Evolutionary conservation across 805 yeast species (phyloP).

Genomic region (Saturnispora mendoncae): DNA sequence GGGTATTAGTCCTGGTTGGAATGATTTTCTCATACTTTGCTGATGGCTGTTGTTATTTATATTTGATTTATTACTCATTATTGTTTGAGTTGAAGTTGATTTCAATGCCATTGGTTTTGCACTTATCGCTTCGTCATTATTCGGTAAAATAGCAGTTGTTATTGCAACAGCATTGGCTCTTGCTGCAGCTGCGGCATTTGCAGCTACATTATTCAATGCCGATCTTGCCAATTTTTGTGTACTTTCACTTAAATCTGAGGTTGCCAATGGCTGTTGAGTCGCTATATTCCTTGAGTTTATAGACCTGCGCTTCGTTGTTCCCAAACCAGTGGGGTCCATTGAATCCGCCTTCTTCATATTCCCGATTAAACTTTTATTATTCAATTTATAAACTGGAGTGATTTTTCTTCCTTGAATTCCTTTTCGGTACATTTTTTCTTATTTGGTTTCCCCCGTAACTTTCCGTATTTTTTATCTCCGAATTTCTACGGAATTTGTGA

Average conservation of each 20-base stretch:
- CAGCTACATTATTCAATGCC: constrained; percentile 5
- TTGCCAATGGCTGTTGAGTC: too few species aligned
- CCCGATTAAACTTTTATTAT: neutral
- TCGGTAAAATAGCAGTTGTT: neutral
- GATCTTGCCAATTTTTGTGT: constrained; percentile 8
- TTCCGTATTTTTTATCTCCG: too few species aligned
- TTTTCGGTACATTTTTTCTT: too few species aligned
- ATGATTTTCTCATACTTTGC: neutral
- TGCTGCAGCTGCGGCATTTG: neutral
- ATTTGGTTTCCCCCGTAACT: neutral
- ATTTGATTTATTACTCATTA: neutral
- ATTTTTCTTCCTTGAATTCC: neutral
- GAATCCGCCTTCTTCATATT: neutral
- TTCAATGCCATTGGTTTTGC: constrained; percentile 1
- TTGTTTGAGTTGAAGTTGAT: constrained; percentile 2
- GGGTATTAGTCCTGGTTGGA: constrained; percentile 9
- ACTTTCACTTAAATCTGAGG: constrained; percentile 7
- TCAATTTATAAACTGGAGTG: neutral
- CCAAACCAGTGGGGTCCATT: neutral
- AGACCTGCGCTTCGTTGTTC: neutral
- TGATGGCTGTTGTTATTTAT: neutral
- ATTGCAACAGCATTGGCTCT: neutral
- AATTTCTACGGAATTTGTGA: too few species aligned
- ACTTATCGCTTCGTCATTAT: neutral
- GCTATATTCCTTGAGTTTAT: too few species aligned